A percentile compares a stretch with the other conserved stretches of the same genome.
These are phyloP conservation scores for Arabidopsis hybrid DNA, from an alignment of 441 rosid genomes.

Conservation along the genomic window DNA sequence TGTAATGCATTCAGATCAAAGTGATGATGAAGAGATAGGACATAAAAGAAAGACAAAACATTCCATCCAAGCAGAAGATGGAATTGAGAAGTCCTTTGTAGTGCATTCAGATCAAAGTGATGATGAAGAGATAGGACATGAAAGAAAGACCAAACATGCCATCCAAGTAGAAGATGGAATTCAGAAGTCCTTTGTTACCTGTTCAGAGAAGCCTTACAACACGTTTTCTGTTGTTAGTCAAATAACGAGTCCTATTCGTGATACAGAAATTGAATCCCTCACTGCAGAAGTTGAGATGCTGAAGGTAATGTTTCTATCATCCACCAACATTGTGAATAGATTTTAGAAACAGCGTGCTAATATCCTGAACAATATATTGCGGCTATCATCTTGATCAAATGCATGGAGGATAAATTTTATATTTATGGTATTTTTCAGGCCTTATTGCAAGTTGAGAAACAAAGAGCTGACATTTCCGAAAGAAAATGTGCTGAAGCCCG, in stretches of 20 bases:
- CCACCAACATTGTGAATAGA: slow-evolving; percentile 15
- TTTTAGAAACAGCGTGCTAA: slow-evolving; percentile 24
- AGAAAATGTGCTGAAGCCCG: slow-evolving; percentile 68
- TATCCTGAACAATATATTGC: background rate
- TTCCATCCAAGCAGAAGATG: slow-evolving; percentile 16
- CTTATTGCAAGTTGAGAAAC: slow-evolving; percentile 65
- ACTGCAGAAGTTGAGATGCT: slow-evolving; percentile 58
- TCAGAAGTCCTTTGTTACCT: slow-evolving; percentile 23
- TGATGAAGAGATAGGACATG: slow-evolving; percentile 31
- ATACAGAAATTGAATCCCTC: slow-evolving; percentile 55
- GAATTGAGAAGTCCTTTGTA: slow-evolving; percentile 20
- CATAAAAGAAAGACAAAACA: slow-evolving; percentile 17
- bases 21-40: slow-evolving; percentile 25
- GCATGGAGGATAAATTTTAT: slow-evolving; percentile 13
- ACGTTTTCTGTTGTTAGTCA: slow-evolving; percentile 44
- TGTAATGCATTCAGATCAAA: slow-evolving; percentile 30
- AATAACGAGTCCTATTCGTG: slow-evolving; percentile 41
- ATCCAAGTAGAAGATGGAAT: slow-evolving; percentile 30
- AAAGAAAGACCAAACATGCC: slow-evolving; percentile 16
- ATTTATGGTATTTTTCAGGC: slow-evolving; percentile 50
- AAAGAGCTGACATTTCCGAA: slow-evolving; percentile 79
- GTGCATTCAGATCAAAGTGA: slow-evolving; percentile 39
- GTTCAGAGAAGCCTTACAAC: slow-evolving; percentile 40
- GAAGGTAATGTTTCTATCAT: slow-evolving; percentile 58
- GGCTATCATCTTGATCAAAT: slow-evolving; percentile 5